phyloP scores from a whole-genome alignment of 129 eudicot species.

The Helianthus tuberosus region DNA sequence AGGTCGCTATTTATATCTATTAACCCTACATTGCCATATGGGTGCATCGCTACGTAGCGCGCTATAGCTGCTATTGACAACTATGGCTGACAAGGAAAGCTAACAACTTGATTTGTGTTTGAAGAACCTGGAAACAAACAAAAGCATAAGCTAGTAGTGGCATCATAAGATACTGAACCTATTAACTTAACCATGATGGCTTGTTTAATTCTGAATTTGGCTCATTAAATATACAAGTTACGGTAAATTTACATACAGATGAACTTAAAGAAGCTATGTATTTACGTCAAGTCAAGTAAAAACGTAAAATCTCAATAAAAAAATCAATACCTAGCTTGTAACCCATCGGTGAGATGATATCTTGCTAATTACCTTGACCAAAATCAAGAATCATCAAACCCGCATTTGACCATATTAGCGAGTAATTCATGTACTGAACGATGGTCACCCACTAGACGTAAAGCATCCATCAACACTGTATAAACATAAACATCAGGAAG shows the following conservation, averaged over 20 bases:
- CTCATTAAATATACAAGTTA: not conserved
- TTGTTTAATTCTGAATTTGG: not conserved
- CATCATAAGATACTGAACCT: not conserved
- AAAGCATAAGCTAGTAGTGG: not conserved
- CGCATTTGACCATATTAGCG: constrained; percentile 56
- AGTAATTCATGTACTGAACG: constrained; percentile 40
- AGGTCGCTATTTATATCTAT: too few species aligned
- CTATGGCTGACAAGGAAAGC: not conserved
- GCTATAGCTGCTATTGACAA: too few species aligned
- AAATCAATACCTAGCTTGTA: constrained; percentile 6
- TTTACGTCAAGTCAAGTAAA: not conserved
- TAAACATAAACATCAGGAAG: constrained; percentile 55
- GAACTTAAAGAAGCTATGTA: not conserved
- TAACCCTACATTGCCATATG: too few species aligned
- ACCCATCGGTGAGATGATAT: not conserved
- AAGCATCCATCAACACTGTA: constrained; percentile 49
- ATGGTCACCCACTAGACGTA: constrained; percentile 41
- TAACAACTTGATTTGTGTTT: not conserved
- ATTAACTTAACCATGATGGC: not conserved
- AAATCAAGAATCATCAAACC: constrained; percentile 43
- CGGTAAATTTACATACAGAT: not conserved
- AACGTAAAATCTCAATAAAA: not conserved
- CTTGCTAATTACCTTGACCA: too few species aligned
- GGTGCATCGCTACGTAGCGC: too few species aligned
- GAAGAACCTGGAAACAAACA: not conserved